phyloP scores from a whole-genome alignment of 2,329 filamentous ascomycete genomes.

The Fusarium sp. region DNA sequence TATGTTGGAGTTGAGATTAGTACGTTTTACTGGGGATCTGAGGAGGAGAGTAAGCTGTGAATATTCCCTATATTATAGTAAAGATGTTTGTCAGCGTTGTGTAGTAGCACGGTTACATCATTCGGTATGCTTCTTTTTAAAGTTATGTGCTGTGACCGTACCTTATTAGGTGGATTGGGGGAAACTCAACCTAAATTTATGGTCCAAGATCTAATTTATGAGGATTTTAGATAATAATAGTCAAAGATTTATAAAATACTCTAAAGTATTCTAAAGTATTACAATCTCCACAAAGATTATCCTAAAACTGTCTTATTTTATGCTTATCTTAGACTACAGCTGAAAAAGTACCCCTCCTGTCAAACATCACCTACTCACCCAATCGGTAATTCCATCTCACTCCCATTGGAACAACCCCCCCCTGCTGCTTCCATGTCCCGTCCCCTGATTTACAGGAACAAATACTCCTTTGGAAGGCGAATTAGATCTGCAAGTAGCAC shows the following conservation, averaged over 20 bases:
- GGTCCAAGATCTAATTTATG: no score
- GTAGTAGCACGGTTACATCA: conserved; percentile 2
- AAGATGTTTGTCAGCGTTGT: not conserved
- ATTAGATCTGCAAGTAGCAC: not conserved
- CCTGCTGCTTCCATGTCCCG: not conserved
- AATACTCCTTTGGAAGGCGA: not conserved
- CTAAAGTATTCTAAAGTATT: no score
- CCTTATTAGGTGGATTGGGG: no score
- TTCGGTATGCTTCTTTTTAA: conserved; percentile 28
- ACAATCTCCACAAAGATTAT: no score
- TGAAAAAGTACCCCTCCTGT: not conserved
- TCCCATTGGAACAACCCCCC: conserved; percentile 17
- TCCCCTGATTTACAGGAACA: conserved; percentile 37
- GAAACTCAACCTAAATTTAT: no score
- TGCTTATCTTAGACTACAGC: not conserved
- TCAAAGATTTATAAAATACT: no score
- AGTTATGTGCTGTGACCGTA: not conserved
- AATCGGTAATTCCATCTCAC: conserved; percentile 13
- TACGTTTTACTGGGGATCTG: conserved; percentile 67
- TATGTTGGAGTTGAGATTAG: conserved; percentile 63
- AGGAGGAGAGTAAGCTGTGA: conserved; percentile 35
- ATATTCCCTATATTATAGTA: not conserved
- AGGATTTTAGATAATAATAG: no score
- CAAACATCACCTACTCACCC: not conserved
- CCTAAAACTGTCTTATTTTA: not conserved